Percentiles rank a stretch among this genome's conserved stretches.
Conservation (phyloP, 2,329 filamentous ascomycete genomes). For the Fusarium buharicum region DNA sequence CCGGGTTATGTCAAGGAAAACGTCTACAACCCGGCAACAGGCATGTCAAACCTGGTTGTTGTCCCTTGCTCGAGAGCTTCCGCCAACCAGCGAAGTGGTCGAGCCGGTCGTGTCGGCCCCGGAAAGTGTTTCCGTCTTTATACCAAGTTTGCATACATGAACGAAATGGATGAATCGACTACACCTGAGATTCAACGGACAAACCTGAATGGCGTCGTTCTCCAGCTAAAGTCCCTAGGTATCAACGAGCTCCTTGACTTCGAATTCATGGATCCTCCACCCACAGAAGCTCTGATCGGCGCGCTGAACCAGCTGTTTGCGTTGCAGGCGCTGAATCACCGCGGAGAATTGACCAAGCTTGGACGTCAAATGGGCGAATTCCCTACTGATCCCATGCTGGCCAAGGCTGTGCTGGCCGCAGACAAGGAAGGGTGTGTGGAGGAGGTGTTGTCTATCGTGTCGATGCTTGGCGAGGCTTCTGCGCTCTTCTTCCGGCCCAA, state of each 20-base stretch:
- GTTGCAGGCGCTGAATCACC: conserved; percentile 86
- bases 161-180: conserved; percentile 91
- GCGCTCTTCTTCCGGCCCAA: conserved; percentile 94
- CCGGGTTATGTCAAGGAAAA: conserved; percentile 97
- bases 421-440: conserved; percentile 93
- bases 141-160: conserved; percentile 93
- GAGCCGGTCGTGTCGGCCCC: conserved; percentile 89
- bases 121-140: conserved; percentile 95
- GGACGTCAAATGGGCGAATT: conserved; percentile 97
- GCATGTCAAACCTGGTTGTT: conserved; percentile 91
- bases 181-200: conserved; percentile 93
- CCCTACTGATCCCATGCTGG: conserved; percentile 90
- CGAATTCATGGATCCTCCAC: conserved; percentile 94
- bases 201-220: conserved; percentile 83
- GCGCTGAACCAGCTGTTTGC: conserved; percentile 92
- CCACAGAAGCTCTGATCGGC: conserved; percentile 87
- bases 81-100: conserved; percentile 90
- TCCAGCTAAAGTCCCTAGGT: conserved; percentile 88
- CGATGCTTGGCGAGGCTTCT: conserved; percentile 89
- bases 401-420: conserved; percentile 87
- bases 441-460: conserved; percentile 91
- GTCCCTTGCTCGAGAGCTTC: conserved; percentile 92
- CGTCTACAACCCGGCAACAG: conserved; percentile 88
- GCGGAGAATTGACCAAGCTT: conserved; percentile 87
- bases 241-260: conserved; percentile 95